These are phyloP conservation scores for Karstenula rhodostoma DNA, from an alignment of 2,329 filamentous ascomycete species.

Conservation along the genomic window DNA sequence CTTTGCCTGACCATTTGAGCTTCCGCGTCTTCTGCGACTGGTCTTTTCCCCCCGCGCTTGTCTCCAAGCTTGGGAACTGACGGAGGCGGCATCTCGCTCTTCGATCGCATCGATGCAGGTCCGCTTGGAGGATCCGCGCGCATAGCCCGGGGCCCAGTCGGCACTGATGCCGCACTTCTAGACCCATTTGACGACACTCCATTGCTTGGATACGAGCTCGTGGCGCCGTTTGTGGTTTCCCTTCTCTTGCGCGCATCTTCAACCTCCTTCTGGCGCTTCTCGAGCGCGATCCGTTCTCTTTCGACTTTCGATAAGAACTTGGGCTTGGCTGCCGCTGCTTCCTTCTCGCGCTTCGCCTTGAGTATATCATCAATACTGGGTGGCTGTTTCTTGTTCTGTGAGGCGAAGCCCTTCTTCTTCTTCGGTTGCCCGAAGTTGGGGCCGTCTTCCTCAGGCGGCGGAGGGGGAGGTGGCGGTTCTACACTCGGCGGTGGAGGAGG, in stretches of 20 bases:
- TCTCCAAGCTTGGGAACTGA: constrained; percentile 54
- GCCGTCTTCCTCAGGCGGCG: constrained; percentile 34
- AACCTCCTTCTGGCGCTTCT: constrained; percentile 77
- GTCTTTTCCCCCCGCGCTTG: constrained; percentile 39
- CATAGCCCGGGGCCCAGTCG: constrained; percentile 78
- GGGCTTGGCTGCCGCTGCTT: constrained; percentile 84
- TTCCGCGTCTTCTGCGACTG: constrained; percentile 68
- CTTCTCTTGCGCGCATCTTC: constrained; percentile 64
- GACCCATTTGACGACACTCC: constrained; percentile 19
- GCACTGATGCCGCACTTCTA: constrained; percentile 52
- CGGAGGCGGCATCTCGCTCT: constrained; percentile 61
- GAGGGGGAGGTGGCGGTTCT: constrained; percentile 27
- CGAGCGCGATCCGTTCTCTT: constrained; percentile 79
- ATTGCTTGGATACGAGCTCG: constrained; percentile 16
- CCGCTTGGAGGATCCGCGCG: constrained; percentile 60
- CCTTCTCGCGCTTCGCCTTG: constrained; percentile 83
- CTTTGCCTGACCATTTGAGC: constrained; percentile 77
- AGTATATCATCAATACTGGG: constrained; percentile 87
- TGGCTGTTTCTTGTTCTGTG: constrained; percentile 57
- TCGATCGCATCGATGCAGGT: constrained; percentile 60
- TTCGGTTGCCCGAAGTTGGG: constrained; percentile 45
- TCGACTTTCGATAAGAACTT: constrained; percentile 87
- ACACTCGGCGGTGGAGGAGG: constrained; percentile 30
- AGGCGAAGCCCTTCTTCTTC: constrained; percentile 66
- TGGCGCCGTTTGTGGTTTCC: constrained; percentile 47